Percentiles rank a stretch among this genome's conserved stretches.
Conservation (phyloP, 1,284 basidiomycete genomes). For the Schizopora paradoxa region DNA sequence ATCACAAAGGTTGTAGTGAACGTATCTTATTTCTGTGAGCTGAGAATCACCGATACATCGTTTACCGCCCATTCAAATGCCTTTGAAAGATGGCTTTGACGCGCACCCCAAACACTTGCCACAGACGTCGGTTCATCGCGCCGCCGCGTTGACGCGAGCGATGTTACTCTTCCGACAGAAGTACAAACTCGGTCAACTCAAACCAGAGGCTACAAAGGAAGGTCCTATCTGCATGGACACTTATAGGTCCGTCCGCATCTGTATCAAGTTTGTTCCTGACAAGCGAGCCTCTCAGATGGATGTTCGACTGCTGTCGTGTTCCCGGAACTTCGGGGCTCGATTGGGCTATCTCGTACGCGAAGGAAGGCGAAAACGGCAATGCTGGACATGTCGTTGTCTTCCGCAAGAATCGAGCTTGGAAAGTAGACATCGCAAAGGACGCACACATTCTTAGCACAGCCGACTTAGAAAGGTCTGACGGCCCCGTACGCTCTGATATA, state of each 20-base stretch:
- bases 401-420: slow-evolving; percentile 75
- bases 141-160: slow-evolving; percentile 66
- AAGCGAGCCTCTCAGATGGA: too few species aligned
- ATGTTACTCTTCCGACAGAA: slow-evolving; percentile 69
- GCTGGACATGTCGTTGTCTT: slow-evolving; percentile 74
- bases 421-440: slow-evolving; percentile 52
- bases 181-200: slow-evolving; percentile 60
- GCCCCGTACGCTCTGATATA: not conserved
- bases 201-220: slow-evolving; percentile 71
- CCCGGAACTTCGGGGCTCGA: slow-evolving; percentile 69
- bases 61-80: too few species aligned
- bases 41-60: not conserved
- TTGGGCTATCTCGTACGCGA: slow-evolving; percentile 69
- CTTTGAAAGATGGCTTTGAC: slow-evolving; percentile 77
- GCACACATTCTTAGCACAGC: slow-evolving; percentile 61
- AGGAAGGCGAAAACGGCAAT: slow-evolving; percentile 57
- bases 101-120: slow-evolving; percentile 55
- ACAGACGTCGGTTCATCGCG: slow-evolving; percentile 59
- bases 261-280: too few species aligned
- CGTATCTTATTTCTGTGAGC: slow-evolving; percentile 78
- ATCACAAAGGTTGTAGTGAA: slow-evolving; percentile 62
- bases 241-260: slow-evolving; percentile 51
- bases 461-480: slow-evolving; percentile 59
- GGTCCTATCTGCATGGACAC: slow-evolving; percentile 84
- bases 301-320: slow-evolving; percentile 88